Percentiles rank a stretch among this genome's conserved stretches.
Evolutionary conservation across 2,329 filamentous ascomycete species (phyloP).

Genomic region (Neopestalotiopsis sp.): DNA sequence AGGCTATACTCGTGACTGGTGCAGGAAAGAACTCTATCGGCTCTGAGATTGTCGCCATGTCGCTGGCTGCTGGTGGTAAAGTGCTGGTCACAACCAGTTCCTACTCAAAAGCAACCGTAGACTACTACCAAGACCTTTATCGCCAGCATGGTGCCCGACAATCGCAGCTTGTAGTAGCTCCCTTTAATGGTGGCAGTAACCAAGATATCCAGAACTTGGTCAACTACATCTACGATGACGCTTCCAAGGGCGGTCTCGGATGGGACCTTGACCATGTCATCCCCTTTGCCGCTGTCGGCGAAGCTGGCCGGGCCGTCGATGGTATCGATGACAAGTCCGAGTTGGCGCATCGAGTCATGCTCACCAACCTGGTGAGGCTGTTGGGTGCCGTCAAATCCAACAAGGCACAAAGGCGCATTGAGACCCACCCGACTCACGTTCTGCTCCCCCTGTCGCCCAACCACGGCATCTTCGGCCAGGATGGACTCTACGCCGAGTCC

Average conservation of each 20-base stretch:
- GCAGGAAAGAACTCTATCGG: slow-evolving; percentile 43
- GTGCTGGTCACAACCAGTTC: slow-evolving; percentile 47
- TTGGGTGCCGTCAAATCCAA: slow-evolving; percentile 40
- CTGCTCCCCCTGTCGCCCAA: slow-evolving; percentile 50
- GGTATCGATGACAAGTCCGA: slow-evolving; percentile 40
- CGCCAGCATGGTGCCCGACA: slow-evolving; percentile 35
- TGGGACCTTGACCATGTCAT: slow-evolving; percentile 46
- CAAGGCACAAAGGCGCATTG: slow-evolving; percentile 35
- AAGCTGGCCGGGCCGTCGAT: slow-evolving; percentile 41
- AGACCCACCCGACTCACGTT: slow-evolving; percentile 42
- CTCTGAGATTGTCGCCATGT: slow-evolving; percentile 35
- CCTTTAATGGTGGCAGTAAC: slow-evolving; percentile 47
- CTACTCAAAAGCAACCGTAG: slow-evolving; percentile 32
- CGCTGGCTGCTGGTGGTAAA: slow-evolving; percentile 40
- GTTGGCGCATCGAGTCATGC: slow-evolving; percentile 45
- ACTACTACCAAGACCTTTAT: slow-evolving; percentile 43
- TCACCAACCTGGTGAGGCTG: slow-evolving; percentile 44
- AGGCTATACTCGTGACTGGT: slow-evolving; percentile 42
- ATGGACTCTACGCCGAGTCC: slow-evolving; percentile 50
- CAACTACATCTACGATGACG: slow-evolving; percentile 42
- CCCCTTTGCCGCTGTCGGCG: slow-evolving; percentile 48
- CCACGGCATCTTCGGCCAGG: slow-evolving; percentile 47
- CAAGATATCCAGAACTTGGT: slow-evolving; percentile 43
- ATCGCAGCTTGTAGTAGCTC: slow-evolving; percentile 42
- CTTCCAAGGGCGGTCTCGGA: slow-evolving; percentile 24